Base-by-base conservation (phyloP, 202 grass and related monocot species). In the Eragrostis tef region DNA sequence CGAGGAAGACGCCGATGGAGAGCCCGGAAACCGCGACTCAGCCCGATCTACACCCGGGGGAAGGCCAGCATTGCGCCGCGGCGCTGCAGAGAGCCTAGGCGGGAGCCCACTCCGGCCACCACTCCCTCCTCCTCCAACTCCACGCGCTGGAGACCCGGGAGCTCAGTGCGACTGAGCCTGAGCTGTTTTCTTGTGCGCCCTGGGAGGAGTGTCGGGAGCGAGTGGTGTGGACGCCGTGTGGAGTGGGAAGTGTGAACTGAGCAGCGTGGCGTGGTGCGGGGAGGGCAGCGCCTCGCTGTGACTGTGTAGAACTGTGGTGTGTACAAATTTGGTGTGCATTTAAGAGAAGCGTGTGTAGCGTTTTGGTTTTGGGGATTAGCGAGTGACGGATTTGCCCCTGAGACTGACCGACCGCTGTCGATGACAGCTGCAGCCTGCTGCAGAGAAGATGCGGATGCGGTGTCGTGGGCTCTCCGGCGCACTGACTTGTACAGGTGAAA, bases 111-210 rank as follows among this genome's bases (percentile, higher is more conserved):
- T 61, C 67, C 49, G 50, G 59, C 56, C 39, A 24, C 46, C 47
- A 21, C 25, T 56, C 19, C 2, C 45, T 26, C 49, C 8, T 2
- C 0, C 56, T 2, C 0, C 56, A n/a, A n/a, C n/a, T 15, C 14
- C 58, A 7, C 67, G 26, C 22, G 74, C 53, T 63, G 63, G 70
- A 67, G 71, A 64, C 70, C 43, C 71, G 88, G 74, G 79, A 83
- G 81, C 88, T 79, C 84, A 61, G 62, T 52, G 81, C 60, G 73
- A 86, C 83, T 82, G 88, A n/a, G n/a, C n/a, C n/a, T n/a, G n/a
- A 75, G 84, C 74, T 83, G 79, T 39, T 66, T 9, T 31, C 44
- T 9, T 57, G 65, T 77, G 79, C 39, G 59, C 26, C 74, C 34
- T 79, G 66, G n/a, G 83, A 52, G 14, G 82, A 31, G 82, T 85